Percentiles rank a stretch among this genome's conserved stretches.
These are phyloP conservation scores for Boletus subcaerulescens DNA, from an alignment of 768 basidiomycete species.

Conservation along the genomic window DNA sequence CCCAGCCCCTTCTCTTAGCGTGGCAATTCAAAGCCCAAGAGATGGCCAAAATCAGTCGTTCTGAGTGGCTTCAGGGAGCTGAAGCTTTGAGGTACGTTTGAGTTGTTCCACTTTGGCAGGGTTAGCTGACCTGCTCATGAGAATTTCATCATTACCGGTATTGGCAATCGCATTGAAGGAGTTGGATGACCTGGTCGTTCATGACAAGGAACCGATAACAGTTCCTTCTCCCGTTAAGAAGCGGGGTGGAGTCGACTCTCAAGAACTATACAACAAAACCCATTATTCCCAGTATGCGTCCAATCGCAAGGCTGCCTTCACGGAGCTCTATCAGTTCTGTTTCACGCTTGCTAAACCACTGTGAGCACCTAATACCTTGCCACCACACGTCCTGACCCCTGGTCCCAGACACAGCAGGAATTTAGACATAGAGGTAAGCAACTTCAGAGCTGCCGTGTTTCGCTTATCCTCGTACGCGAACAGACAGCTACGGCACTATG, in stretches of 20 bases:
- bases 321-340: constrained; percentile 66
- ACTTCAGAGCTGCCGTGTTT: not conserved
- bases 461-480: not conserved
- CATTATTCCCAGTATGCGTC: constrained; percentile 49
- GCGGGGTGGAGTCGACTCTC: constrained; percentile 13
- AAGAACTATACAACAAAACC: constrained; percentile 54
- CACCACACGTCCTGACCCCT: constrained; percentile 3
- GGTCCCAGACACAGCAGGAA: constrained; percentile 60
- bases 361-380: constrained; percentile 42
- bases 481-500: constrained; percentile 73
- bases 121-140: constrained; percentile 20
- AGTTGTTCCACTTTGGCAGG: not conserved
- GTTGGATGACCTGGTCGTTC: constrained; percentile 60
- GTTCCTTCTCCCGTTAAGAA: constrained; percentile 33
- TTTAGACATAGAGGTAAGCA: constrained; percentile 74
- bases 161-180: constrained; percentile 55
- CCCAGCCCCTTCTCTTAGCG: constrained; percentile 66
- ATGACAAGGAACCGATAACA: constrained; percentile 38
- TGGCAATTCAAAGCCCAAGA: constrained; percentile 73
- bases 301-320: constrained; percentile 52
- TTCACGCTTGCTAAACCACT: constrained; percentile 69
- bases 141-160: constrained; percentile 48
- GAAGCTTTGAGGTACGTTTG: constrained; percentile 38
- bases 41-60: constrained; percentile 67
- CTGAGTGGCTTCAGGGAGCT: constrained; percentile 68